phyloP scores from a whole-genome alignment of 345 rosid genomes.

The Lenwebbia sp. region DNA sequence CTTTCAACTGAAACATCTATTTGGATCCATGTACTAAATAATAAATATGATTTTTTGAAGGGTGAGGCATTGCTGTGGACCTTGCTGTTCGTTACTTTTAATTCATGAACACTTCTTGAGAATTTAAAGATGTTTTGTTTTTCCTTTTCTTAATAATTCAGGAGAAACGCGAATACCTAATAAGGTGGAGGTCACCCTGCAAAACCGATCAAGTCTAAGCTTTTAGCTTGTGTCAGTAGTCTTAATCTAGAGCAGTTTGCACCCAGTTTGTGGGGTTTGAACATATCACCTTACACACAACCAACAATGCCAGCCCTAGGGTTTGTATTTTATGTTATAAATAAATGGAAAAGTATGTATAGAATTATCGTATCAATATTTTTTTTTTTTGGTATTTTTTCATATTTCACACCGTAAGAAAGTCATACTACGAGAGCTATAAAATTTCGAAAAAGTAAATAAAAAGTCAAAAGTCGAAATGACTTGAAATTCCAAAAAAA shows the following conservation, averaged over 20 bases:
- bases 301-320: rapidly evolving
- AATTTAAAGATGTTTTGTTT: background rate
- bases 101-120: background rate
- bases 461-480: background rate
- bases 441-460: background rate
- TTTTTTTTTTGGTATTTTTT: background rate
- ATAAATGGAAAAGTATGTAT: background rate
- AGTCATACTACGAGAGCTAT: background rate
- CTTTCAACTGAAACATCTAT: background rate
- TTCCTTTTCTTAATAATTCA: background rate
- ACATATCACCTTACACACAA: rapidly evolving
- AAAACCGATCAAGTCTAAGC: background rate
- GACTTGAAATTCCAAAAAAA: background rate
- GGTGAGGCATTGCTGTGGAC: background rate
- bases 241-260: background rate
- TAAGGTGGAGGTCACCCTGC: background rate
- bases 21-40: background rate
- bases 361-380: background rate
- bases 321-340: background rate
- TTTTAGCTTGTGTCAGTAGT: background rate
- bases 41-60: background rate
- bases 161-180: rapidly evolving
- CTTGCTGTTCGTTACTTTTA: no score
- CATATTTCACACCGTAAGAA: background rate
- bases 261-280: background rate